Evolutionary conservation across 2,329 filamentous ascomycete genomes (phyloP), one percentile per base, ranked within the genome.

Genomic region (Alternaria burnsii): DNA sequence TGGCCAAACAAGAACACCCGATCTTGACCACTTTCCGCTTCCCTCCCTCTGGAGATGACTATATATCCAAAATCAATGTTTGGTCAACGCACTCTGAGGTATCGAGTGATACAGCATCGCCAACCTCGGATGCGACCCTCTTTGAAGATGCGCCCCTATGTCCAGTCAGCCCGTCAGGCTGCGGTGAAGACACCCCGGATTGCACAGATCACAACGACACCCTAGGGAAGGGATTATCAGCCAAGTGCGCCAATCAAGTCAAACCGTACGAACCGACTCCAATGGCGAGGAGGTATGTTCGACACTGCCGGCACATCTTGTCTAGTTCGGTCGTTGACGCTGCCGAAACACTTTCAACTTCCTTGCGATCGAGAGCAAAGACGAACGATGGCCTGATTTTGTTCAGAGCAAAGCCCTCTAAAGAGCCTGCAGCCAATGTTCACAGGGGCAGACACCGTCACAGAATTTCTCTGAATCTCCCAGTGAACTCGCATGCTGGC

Each of bases 391-490:
- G 63, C 0, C 36, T 67, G 36, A 43, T 65, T 3, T 43, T 62
- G 28, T 51, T 68, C n/a, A 63, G 22, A n/a, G 59, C 63, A 34
- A 62, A 55, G 3, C 10, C 53, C 4, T 43, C 44, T 4, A 61
- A 38, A 18, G 48, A 41, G 16, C 34, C 14, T 7, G 38, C 30
- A 5, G 16, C n/a, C 12, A 40, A 18, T 38, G 6, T 38, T 7
- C 24, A 32, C 11, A 14, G 12, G 10, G 52, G 24, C 22, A 36
- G 22, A 24, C 63, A 65, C 38, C 54, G 63, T n/a, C 61, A 58
- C 40, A 63, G 57, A 14, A 28, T 65, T 5, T 67, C 67, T 16
- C 11, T 69, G n/a, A 61, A 62, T 6, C 38, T 69, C 1, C 65
- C 67, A 7, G 47, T 69, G 14, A 58, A 61, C 3, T 18, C 54